A percentile compares a stretch with the other conserved stretches of the same genome.
Evolutionary conservation across 2,329 filamentous ascomycete species (phyloP).

Genomic region (Xenosphaeropsis pyriputrescens): DNA sequence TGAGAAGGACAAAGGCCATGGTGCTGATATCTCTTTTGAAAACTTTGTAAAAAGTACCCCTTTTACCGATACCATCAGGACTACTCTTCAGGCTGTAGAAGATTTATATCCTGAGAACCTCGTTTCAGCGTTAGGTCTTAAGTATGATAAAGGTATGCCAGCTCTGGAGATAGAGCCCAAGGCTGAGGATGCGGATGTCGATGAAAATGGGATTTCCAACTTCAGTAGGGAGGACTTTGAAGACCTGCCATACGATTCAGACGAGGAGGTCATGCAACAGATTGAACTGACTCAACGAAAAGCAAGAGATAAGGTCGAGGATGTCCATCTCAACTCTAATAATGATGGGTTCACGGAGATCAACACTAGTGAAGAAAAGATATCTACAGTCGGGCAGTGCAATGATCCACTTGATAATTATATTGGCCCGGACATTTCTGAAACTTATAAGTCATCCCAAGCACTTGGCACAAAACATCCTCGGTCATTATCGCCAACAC

Average conservation of each 20-base stretch:
- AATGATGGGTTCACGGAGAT: background rate
- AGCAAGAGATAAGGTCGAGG: constrained; percentile 8
- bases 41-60: constrained; percentile 42
- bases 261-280: constrained; percentile 30
- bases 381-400: too few species aligned
- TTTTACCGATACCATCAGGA: constrained; percentile 49
- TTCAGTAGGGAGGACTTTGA: constrained; percentile 26
- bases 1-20: constrained; percentile 38
- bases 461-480: background rate
- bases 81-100: constrained; percentile 68
- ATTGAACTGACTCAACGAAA: constrained; percentile 13
- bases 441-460: too few species aligned
- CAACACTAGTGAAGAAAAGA: too few species aligned
- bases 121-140: constrained; percentile 25
- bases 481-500: background rate
- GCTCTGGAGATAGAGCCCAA: constrained; percentile 1
- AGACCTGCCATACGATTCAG: constrained; percentile 33
- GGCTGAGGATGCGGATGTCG: constrained; percentile 30
- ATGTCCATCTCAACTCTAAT: background rate
- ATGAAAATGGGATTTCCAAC: constrained; percentile 42
- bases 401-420: too few species aligned
- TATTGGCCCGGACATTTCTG: too few species aligned
- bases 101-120: constrained; percentile 68
- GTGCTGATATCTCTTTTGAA: constrained; percentile 39
- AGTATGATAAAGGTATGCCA: constrained; percentile 6